phyloP scores from a whole-genome alignment of 352 stramenopile species.

The Phytophthora boehmeriae region DNA sequence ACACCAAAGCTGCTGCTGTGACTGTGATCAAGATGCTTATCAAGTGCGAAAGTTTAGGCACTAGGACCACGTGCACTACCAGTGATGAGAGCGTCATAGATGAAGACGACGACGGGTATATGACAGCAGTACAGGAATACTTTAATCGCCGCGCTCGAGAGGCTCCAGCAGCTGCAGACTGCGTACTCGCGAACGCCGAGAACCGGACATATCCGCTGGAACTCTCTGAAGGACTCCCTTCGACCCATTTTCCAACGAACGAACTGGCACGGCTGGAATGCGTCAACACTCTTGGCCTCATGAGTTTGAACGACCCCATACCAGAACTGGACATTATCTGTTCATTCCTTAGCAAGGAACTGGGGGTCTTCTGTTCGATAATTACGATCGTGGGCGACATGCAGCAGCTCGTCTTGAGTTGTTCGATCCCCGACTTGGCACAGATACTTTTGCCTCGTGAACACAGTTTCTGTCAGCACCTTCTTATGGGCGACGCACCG shows the following conservation, averaged over 20 bases:
- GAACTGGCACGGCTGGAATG: constrained; percentile 44
- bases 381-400: constrained; percentile 63
- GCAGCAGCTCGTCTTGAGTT: constrained; percentile 53
- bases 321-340: constrained; percentile 67
- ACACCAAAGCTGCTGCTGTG: constrained; percentile 36
- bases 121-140: constrained; percentile 44
- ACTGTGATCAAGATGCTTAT: constrained; percentile 47
- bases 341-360: constrained; percentile 49
- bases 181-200: constrained; percentile 44
- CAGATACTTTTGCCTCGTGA: constrained; percentile 44
- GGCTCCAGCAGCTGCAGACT: constrained; percentile 28
- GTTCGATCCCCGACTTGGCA: constrained; percentile 39
- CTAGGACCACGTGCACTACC: background rate
- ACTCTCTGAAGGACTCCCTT: constrained; percentile 22
- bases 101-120: constrained; percentile 23
- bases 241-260: constrained; percentile 46
- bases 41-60: background rate
- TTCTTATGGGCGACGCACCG: constrained; percentile 63
- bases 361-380: constrained; percentile 56
- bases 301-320: constrained; percentile 42
- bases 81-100: background rate
- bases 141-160: constrained; percentile 32
- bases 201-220: constrained; percentile 47
- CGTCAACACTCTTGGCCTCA: constrained; percentile 46
- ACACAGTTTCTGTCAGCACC: constrained; percentile 66